Evolutionary conservation across 2,329 filamentous ascomycete genomes (phyloP).

Genomic region (Colletotrichum sp.): DNA sequence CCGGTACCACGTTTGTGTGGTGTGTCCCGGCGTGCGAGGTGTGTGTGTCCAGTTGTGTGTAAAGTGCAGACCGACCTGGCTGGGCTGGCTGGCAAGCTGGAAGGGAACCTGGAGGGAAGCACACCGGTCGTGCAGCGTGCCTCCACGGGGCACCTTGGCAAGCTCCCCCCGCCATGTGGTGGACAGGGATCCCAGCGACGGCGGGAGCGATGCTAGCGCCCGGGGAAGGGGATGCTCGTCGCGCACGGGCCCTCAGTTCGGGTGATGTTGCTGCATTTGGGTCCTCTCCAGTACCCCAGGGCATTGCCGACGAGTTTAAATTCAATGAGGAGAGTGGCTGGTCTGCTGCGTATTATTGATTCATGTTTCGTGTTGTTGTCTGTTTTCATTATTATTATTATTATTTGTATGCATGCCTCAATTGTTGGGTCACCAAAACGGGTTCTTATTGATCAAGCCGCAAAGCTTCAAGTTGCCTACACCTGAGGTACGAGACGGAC

Average conservation of each 20-base stretch:
- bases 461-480: neutral
- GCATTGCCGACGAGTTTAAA: neutral
- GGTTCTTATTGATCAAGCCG: neutral
- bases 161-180: slow-evolving; percentile 4
- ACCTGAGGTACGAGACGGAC: neutral
- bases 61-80: neutral
- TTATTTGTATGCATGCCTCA: neutral
- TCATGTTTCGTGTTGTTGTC: neutral
- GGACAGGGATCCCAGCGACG: slow-evolving; percentile 3
- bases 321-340: neutral
- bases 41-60: neutral
- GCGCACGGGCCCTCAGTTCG: slow-evolving; percentile 11
- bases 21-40: neutral
- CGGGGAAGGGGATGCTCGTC: neutral
- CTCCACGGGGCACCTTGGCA: neutral
- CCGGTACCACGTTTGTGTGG: neutral
- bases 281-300: neutral
- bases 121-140: neutral
- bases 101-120: neutral
- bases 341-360: neutral
- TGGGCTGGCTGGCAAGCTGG: neutral
- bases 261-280: neutral
- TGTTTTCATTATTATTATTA: neutral
- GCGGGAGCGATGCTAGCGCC: neutral
- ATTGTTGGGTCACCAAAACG: neutral